These are phyloP conservation scores for Niveomyces coronatus DNA, from an alignment of 2,329 filamentous ascomycete species.

Conservation along the genomic window DNA sequence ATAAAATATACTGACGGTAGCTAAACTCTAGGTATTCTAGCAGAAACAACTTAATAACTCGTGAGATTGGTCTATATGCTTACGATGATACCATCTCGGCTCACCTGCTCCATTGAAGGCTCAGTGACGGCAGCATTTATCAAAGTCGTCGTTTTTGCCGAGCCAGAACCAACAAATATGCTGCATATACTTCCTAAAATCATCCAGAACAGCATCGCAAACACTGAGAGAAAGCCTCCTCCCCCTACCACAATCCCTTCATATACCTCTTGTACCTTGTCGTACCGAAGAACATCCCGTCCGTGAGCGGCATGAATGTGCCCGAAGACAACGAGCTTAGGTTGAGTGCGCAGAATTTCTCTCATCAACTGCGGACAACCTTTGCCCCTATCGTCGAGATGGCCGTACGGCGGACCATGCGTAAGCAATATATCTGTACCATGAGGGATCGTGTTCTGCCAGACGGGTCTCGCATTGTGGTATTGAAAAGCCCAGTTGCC, in stretches of 20 bases:
- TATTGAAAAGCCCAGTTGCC: slow-evolving; percentile 34
- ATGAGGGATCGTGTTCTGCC: slow-evolving; percentile 14
- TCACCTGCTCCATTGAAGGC: not conserved
- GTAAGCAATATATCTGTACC: slow-evolving; percentile 27
- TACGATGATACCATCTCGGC: not conserved
- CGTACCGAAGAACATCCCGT: slow-evolving; percentile 17
- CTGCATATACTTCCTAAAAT: not conserved
- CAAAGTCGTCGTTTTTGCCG: slow-evolving; percentile 1
- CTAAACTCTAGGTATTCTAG: too few relatives aligned
- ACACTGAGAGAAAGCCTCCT: not conserved
- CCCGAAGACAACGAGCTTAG: slow-evolving; percentile 27
- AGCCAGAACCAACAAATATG: not conserved
- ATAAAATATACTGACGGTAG: too few relatives aligned
- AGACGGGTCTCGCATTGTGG: slow-evolving; percentile 16
- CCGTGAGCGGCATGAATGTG: slow-evolving; percentile 27
- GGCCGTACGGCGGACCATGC: slow-evolving; percentile 25
- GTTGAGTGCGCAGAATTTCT: slow-evolving; percentile 22
- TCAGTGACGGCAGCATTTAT: slow-evolving; percentile 5
- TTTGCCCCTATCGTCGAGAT: slow-evolving; percentile 23
- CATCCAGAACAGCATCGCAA: slow-evolving; percentile 2
- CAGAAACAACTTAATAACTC: too few relatives aligned
- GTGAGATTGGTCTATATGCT: not conserved
- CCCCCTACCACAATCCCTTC: slow-evolving; percentile 10
- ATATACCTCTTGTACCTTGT: slow-evolving; percentile 17
- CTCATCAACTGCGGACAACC: slow-evolving; percentile 21